Evolutionary conservation across 768 basidiomycete species (phyloP).

Genomic region (Tephrocybe sp.): DNA sequence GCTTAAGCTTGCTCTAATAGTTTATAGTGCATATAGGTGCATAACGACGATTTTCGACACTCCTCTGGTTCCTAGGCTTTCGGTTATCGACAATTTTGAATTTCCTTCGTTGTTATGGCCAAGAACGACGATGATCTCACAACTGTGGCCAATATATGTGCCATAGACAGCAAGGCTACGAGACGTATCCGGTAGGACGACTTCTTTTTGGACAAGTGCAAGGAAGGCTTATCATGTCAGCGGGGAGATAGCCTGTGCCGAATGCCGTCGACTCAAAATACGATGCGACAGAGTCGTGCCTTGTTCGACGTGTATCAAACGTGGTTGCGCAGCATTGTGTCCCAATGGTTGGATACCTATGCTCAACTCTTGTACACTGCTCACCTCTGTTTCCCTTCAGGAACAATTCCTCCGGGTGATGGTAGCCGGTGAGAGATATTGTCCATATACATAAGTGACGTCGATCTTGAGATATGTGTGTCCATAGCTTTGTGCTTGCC

Average conservation of each 20-base stretch:
- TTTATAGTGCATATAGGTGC: too few species aligned
- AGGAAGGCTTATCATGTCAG: not conserved
- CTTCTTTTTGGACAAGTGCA: not conserved
- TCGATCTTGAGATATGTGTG: constrained; percentile 1
- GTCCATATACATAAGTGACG: not conserved
- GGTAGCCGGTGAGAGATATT: constrained; percentile 41
- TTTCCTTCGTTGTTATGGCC: not conserved
- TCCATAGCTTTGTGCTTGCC: constrained; percentile 44
- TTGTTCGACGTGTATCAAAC: constrained; percentile 48
- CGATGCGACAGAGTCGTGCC: constrained; percentile 37
- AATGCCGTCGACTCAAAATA: constrained; percentile 43
- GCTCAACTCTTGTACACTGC: not conserved
- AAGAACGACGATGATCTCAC: not conserved
- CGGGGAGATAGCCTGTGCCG: constrained; percentile 42
- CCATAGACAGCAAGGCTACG: constrained; percentile 28
- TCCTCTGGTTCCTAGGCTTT: too few species aligned
- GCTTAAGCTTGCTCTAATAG: too few species aligned
- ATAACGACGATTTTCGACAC: too few species aligned
- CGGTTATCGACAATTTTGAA: too few species aligned
- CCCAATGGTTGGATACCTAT: constrained; percentile 42
- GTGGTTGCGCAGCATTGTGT: constrained; percentile 48
- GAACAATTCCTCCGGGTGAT: constrained; percentile 52
- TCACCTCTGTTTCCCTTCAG: constrained; percentile 22
- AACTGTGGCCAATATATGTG: not conserved
- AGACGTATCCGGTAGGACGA: constrained; percentile 33